These are phyloP conservation scores for Pistacia atlantica DNA, from an alignment of 345 rosid species.

Conservation along the genomic window DNA sequence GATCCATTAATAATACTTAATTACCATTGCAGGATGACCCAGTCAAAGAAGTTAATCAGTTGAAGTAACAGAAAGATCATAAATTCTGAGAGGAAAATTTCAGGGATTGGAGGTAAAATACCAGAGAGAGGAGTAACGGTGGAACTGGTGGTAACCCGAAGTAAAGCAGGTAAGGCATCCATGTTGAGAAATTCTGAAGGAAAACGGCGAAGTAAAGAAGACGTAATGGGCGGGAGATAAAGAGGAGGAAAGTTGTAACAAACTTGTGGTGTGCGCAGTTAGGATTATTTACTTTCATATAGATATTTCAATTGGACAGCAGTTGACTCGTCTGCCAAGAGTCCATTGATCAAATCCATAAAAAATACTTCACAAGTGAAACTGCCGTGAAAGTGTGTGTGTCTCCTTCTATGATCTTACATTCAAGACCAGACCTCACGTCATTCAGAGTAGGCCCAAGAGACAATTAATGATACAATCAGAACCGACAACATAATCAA, in stretches of 20 bases:
- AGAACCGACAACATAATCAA: too few species aligned
- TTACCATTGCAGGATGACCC: too few species aligned
- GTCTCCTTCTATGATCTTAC: conserved; percentile 7
- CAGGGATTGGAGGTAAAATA: background rate
- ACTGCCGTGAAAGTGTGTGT: background rate
- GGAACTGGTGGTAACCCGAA: background rate
- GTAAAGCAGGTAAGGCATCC: background rate
- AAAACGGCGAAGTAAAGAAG: too few species aligned
- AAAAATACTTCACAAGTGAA: background rate
- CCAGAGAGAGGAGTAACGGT: conserved; percentile 7
- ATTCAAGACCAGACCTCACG: too few species aligned
- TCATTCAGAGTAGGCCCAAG: too few species aligned
- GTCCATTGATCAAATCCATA: background rate
- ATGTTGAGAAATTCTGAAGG: background rate
- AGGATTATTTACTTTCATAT: background rate
- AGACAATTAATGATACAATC: too few species aligned
- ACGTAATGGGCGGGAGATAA: background rate
- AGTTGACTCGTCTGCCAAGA: background rate
- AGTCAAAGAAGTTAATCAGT: too few species aligned
- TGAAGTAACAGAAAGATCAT: too few species aligned
- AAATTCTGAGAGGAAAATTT: too few species aligned
- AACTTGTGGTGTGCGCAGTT: too few species aligned
- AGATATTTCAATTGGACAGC: background rate
- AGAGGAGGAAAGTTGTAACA: background rate
- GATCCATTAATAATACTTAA: too few species aligned